Percentiles rank a stretch among this genome's conserved stretches.
phyloP scores from a whole-genome alignment of 768 basidiomycete genomes.

The Candolleomyces aberdarensis region DNA sequence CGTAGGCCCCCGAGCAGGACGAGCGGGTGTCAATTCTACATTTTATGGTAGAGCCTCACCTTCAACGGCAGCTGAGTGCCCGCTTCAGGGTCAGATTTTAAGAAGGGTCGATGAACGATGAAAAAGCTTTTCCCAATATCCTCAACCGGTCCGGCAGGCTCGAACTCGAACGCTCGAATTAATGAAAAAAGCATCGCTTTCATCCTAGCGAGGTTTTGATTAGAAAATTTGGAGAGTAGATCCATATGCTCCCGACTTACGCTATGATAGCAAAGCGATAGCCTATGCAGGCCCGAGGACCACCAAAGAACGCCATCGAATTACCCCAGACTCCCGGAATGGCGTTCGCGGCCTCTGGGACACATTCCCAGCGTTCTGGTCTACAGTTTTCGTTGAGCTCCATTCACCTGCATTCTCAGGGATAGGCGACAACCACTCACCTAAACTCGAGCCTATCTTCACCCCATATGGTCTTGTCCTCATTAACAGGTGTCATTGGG shows the following conservation, averaged over 20 bases:
- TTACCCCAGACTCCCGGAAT: constrained; percentile 61
- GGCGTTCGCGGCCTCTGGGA: constrained; percentile 38
- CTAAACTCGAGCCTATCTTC: constrained; percentile 57
- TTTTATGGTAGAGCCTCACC: constrained; percentile 14
- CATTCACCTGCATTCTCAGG: no score
- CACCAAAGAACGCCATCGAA: constrained; percentile 56
- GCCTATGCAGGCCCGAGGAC: constrained; percentile 62
- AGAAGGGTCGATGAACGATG: constrained; percentile 40
- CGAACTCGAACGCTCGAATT: constrained; percentile 51
- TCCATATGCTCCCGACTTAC: constrained; percentile 29
- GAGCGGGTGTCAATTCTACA: neutral
- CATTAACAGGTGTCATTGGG: constrained; percentile 50
- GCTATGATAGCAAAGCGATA: constrained; percentile 64
- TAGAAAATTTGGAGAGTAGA: neutral
- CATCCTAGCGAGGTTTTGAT: constrained; percentile 13
- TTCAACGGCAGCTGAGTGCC: constrained; percentile 43
- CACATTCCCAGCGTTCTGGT: constrained; percentile 58
- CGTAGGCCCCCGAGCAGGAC: no score
- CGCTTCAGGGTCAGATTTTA: constrained; percentile 30
- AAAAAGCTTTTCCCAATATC: constrained; percentile 37
- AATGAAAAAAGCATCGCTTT: constrained; percentile 44
- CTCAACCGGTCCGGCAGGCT: constrained; percentile 45
- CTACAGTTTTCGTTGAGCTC: constrained; percentile 24
- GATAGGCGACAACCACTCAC: constrained; percentile 21
- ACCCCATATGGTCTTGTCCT: constrained; percentile 54